Base-by-base conservation (phyloP, 805 yeast species). In the Starmerella potacharoeniae region DNA sequence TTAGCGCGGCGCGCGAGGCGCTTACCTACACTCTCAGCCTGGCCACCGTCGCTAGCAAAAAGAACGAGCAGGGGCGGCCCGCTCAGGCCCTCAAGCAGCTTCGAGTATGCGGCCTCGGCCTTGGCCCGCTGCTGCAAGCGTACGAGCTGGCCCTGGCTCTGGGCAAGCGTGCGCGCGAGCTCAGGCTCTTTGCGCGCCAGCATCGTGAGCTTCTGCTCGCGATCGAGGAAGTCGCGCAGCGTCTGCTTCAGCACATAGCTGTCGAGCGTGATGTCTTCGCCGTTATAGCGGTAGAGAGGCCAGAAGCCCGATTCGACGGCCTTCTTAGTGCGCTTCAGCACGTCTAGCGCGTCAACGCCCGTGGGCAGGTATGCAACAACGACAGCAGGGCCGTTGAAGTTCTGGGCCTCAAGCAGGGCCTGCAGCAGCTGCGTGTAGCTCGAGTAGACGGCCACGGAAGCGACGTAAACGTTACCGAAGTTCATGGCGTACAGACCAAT, bases 241-340 rank as follows among this genome's bases (percentile, higher is more conserved):
- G 84, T 87, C 63, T 82, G 80, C 68, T 82, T 82, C 65, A 91
- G 80, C 53, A 81, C 81, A 14, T 90, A 81, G 5, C 97, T 89
- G 69, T 91, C 97, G 53, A 91, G 76, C 64, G 80, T 80, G 77
- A 91, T 91, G n/a, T 81, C 78, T 37, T 73, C 75, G 39, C 72
- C 73, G 48, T 75, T 77, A 72, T 77, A 91, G 67, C 96, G 77
- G 73, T 90, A 91, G 58, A 91, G 76, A 49, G 97, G 97, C 95
- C 97, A 89, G 73, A 84, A 84, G n/a, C 97, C 97, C 36, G 89
- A 75, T 64, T 87, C 96, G 47, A 91, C 95, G 28, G 96, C 91
- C 59, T 72, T 73, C 70, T 91, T 91, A 36, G 97, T 90, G 68
- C 86, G 93, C 68, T 85, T 83, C 64, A 91, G 75, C 46, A 90